These are phyloP conservation scores for Vitis hybrid DNA, from an alignment of 177 flowering plant genomes.

Conservation along the genomic window DNA sequence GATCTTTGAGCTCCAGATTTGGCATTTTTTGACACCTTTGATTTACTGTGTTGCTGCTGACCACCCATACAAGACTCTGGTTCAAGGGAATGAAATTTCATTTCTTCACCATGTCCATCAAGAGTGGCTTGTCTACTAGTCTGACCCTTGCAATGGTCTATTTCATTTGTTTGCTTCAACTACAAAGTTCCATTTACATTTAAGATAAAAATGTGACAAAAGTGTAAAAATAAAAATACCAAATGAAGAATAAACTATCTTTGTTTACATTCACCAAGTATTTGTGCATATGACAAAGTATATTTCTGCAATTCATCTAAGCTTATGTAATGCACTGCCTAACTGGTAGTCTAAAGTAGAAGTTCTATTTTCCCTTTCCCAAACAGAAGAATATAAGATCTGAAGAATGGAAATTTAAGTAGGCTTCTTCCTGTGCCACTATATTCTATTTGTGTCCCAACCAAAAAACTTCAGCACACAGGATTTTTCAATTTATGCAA, in stretches of 20 bases:
- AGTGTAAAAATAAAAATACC: neutral
- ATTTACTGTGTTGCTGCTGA: slow-evolving; percentile 18
- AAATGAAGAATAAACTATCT: neutral
- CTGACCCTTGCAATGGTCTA: neutral
- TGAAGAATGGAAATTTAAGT: neutral
- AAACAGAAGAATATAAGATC: neutral
- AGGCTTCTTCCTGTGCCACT: neutral
- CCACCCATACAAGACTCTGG: slow-evolving; percentile 8
- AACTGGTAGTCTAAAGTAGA: neutral
- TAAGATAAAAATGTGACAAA: neutral
- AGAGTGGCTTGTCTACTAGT: slow-evolving; percentile 5
- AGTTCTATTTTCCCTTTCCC: neutral
- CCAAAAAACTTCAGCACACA: neutral
- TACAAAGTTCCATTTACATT: slow-evolving; percentile 4
- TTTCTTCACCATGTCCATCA: slow-evolving; percentile 10
- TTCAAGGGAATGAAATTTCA: slow-evolving; percentile 10
- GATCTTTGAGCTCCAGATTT: slow-evolving; percentile 20
- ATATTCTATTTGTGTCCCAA: neutral
- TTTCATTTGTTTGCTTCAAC: slow-evolving; percentile 16
- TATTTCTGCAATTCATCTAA: neutral
- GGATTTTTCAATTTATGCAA: no score
- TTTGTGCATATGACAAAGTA: neutral
- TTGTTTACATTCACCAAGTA: no score
- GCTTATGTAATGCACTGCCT: neutral
- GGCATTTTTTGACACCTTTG: slow-evolving; percentile 21